These are phyloP conservation scores for Caryocar brasiliense DNA, from an alignment of 441 rosid species.

Conservation along the genomic window DNA sequence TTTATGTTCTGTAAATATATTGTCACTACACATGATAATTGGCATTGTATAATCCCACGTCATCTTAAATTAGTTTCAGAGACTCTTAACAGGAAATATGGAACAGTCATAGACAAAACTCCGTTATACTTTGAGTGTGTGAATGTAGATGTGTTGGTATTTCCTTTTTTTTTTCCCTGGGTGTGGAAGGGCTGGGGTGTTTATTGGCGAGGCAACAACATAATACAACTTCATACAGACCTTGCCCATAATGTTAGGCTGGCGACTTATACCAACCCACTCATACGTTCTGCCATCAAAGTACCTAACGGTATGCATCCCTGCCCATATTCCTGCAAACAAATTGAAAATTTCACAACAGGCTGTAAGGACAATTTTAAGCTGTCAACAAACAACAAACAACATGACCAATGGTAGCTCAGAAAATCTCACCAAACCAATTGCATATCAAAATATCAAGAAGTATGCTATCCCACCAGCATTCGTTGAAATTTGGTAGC, in stretches of 20 bases:
- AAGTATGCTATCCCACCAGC: constrained; percentile 99
- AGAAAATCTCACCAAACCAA: constrained; percentile 84
- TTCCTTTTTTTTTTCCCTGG: too few relatives aligned
- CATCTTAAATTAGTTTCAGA: too few relatives aligned
- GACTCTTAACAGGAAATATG: too few relatives aligned
- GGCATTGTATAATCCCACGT: too few relatives aligned
- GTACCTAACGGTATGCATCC: constrained; percentile 95
- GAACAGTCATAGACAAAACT: too few relatives aligned
- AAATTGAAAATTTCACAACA: neutral
- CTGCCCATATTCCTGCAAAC: constrained; percentile 90
- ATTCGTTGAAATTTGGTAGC: constrained; percentile 99
- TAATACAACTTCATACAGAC: too few relatives aligned
- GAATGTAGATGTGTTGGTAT: too few relatives aligned
- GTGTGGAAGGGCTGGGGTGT: too few relatives aligned
- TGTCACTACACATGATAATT: too few relatives aligned
- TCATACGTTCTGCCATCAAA: constrained; percentile 95
- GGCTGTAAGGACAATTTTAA: neutral
- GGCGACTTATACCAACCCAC: constrained; percentile 98
- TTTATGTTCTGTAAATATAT: too few relatives aligned
- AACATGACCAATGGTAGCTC: neutral
- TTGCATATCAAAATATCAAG: constrained; percentile 94
- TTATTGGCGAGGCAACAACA: too few relatives aligned
- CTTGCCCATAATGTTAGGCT: constrained; percentile 87
- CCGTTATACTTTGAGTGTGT: too few relatives aligned
- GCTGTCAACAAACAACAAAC: neutral